Evolutionary conservation across 1,139 yeast genomes (phyloP).

Genomic region (Protomyces gravidus): DNA sequence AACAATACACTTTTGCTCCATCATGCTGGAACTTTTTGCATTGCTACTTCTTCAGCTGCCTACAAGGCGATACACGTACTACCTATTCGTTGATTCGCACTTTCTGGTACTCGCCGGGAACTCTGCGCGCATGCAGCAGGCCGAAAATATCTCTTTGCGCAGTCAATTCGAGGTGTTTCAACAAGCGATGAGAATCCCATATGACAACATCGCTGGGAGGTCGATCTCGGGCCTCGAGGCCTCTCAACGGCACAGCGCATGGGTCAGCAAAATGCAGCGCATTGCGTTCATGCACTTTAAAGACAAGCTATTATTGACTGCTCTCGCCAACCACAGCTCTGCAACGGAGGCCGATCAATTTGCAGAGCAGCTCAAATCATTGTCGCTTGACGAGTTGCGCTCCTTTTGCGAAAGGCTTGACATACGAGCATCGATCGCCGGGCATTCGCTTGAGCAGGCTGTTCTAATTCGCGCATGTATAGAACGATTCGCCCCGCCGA

Average conservation of each 20-base stretch:
- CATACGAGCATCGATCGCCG: not conserved
- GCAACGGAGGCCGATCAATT: conserved; percentile 36
- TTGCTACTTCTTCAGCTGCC: conserved; percentile 10
- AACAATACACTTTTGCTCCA: conserved; percentile 1
- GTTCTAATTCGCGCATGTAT: not conserved
- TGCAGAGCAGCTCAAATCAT: conserved; percentile 36
- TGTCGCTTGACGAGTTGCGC: conserved; percentile 36
- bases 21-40: not conserved
- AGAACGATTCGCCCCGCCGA: not conserved
- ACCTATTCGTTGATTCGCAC: conserved; percentile 9
- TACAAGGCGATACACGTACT: conserved; percentile 13
- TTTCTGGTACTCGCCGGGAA: not conserved
- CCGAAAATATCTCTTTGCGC: not conserved
- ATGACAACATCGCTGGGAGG: conserved; percentile 47
- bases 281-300: conserved; percentile 36
- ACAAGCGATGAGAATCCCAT: conserved; percentile 16
- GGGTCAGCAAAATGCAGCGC: conserved; percentile 36
- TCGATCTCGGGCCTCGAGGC: conserved; percentile 35
- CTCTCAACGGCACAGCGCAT: conserved; percentile 32
- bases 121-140: not conserved
- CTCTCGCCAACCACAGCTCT: conserved; percentile 40
- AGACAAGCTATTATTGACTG: conserved; percentile 37
- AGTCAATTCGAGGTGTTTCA: not conserved
- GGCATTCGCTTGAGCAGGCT: not conserved
- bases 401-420: not conserved